phyloP scores from a whole-genome alignment of 2,329 filamentous ascomycete genomes.

The Calcarisporium arbuscula region DNA sequence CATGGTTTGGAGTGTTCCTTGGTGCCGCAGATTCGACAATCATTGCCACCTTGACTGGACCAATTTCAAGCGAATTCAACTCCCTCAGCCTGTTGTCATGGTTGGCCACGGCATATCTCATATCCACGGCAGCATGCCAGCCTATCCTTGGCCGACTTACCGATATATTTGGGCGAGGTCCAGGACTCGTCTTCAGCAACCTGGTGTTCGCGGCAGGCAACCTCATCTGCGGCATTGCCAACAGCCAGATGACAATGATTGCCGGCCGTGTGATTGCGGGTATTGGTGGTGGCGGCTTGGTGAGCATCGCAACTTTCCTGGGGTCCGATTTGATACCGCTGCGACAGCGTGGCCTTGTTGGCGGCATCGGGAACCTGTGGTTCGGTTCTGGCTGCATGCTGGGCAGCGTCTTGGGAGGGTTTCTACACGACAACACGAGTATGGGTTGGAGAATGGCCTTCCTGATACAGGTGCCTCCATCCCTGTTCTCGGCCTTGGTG shows the following conservation, averaged over 20 bases:
- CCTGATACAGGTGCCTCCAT: slow-evolving; percentile 55
- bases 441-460: slow-evolving; percentile 37
- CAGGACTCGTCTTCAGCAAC: slow-evolving; percentile 74
- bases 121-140: slow-evolving; percentile 81
- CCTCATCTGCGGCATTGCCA: slow-evolving; percentile 72
- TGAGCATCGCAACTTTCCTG: slow-evolving; percentile 66
- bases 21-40: slow-evolving; percentile 70
- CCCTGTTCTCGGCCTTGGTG: slow-evolving; percentile 61
- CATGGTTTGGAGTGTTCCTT: slow-evolving; percentile 58
- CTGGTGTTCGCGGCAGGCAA: slow-evolving; percentile 75
- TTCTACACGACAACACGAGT: slow-evolving; percentile 60
- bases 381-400: slow-evolving; percentile 75
- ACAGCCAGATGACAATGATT: slow-evolving; percentile 62
- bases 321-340: slow-evolving; percentile 66
- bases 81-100: slow-evolving; percentile 79
- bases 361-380: slow-evolving; percentile 78
- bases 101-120: slow-evolving; percentile 82
- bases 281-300: slow-evolving; percentile 73
- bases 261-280: slow-evolving; percentile 73
- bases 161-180: slow-evolving; percentile 78
- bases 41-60: slow-evolving; percentile 76
- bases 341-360: slow-evolving; percentile 69
- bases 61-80: slow-evolving; percentile 77
- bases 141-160: slow-evolving; percentile 80
- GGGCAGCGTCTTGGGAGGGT: slow-evolving; percentile 76